Conservation (phyloP, 305 asterid genomes). For the Fraxinus velutina region DNA sequence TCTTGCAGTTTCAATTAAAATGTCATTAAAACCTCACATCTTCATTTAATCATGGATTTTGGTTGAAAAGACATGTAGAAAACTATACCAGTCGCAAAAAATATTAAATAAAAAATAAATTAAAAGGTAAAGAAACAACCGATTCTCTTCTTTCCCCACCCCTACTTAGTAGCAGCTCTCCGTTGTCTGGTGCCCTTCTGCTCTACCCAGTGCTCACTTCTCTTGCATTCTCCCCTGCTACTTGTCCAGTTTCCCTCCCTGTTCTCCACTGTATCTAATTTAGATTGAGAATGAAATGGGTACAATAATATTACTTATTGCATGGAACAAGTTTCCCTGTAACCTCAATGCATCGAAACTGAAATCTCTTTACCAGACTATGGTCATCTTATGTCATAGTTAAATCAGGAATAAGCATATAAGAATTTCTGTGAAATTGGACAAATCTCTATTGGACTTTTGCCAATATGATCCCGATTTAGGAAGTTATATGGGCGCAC, state of each 20-base stretch:
- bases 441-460: too few species aligned
- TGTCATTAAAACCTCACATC: neutral
- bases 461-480: too few species aligned
- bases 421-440: neutral
- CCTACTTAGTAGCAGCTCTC: neutral
- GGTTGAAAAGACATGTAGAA: neutral
- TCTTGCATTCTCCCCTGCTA: neutral
- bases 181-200: neutral
- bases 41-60: neutral
- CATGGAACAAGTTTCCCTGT: neutral
- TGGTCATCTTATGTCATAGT: neutral
- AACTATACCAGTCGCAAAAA: neutral
- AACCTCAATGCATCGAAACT: neutral
- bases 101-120: neutral
- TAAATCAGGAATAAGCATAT: neutral
- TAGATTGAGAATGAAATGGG: neutral
- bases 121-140: neutral
- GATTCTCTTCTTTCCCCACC: neutral
- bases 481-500: too few species aligned
- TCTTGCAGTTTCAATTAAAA: neutral
- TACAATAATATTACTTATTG: neutral
- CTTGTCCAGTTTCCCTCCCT: neutral
- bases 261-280: neutral
- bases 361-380: neutral
- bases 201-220: neutral